Evolutionary conservation across 1,139 yeast species (phyloP).

Genomic region (Candida sp.): DNA sequence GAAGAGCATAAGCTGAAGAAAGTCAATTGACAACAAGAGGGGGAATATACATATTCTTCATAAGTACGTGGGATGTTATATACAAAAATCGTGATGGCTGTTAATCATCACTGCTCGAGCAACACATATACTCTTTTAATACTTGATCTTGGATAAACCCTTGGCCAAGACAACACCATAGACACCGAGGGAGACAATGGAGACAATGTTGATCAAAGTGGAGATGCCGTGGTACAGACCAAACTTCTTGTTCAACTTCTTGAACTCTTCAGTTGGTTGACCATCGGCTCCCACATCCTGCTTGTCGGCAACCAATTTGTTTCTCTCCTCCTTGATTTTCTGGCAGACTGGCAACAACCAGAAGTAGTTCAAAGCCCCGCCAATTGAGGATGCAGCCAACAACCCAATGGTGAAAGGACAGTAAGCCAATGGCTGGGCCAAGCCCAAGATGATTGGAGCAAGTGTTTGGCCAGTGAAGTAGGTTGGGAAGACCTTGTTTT

Average conservation of each 20-base stretch:
- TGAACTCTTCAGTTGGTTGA: constrained; percentile 53
- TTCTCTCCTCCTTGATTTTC: constrained; percentile 60
- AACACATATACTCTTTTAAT: background rate
- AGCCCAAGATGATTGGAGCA: constrained; percentile 67
- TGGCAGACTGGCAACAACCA: constrained; percentile 71
- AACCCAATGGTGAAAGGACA: constrained; percentile 52
- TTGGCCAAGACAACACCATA: constrained; percentile 57
- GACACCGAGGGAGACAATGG: constrained; percentile 61
- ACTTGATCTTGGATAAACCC: constrained; percentile 11
- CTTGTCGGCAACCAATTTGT: constrained; percentile 48
- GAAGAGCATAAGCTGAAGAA: constrained; percentile 16
- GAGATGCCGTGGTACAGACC: constrained; percentile 81
- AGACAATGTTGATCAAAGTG: constrained; percentile 64
- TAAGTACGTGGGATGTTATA: background rate
- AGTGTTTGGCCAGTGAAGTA: constrained; percentile 79
- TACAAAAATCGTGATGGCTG: background rate
- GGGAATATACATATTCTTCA: constrained; percentile 1
- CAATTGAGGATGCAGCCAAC: constrained; percentile 57
- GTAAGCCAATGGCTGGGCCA: constrained; percentile 69
- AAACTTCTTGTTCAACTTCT: constrained; percentile 61
- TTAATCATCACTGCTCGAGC: too few species aligned
- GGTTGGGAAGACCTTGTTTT: constrained; percentile 77
- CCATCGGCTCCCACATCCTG: constrained; percentile 52
- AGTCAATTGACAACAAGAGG: constrained; percentile 6
- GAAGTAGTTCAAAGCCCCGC: constrained; percentile 67